Evolutionary conservation across 116 monocot species (phyloP).

Genomic region (Cymodocea nodosa): DNA sequence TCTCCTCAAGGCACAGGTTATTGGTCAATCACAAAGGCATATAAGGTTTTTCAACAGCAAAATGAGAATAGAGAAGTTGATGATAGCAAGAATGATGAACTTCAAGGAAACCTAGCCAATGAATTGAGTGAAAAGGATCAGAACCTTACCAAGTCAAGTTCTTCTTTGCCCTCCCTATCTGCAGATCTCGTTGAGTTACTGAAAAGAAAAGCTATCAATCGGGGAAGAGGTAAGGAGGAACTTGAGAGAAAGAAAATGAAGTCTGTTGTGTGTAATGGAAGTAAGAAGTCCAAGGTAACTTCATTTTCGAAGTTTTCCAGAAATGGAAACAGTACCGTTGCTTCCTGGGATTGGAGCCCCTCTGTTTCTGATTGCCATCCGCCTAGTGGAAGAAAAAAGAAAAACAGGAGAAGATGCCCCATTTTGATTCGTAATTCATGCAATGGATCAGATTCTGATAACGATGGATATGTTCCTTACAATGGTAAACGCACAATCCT

Average conservation of each 20-base stretch:
- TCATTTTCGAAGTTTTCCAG: too few relatives aligned
- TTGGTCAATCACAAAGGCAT: constrained; percentile 86
- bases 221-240: too few relatives aligned
- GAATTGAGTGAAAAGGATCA: too few relatives aligned
- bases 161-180: too few relatives aligned
- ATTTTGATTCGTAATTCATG: constrained; percentile 12
- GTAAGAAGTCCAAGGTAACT: too few relatives aligned
- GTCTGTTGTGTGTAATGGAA: too few relatives aligned
- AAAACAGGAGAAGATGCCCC: constrained; percentile 32
- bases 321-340: too few relatives aligned
- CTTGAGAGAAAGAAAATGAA: too few relatives aligned
- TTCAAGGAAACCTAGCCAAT: too few relatives aligned
- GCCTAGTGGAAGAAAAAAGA: background rate
- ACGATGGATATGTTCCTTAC: constrained; percentile 36
- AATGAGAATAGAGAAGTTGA: background rate
- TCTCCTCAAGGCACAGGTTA: constrained; percentile 58
- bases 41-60: constrained; percentile 35
- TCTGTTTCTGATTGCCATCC: background rate
- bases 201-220: too few relatives aligned
- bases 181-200: too few relatives aligned
- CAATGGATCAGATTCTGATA: constrained; percentile 8
- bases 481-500: constrained; percentile 58
- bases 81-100: background rate
- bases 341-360: background rate
- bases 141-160: too few relatives aligned